These are phyloP conservation scores for Yamadazyma sp. DNA, from an alignment of 805 yeast species.

Conservation along the genomic window DNA sequence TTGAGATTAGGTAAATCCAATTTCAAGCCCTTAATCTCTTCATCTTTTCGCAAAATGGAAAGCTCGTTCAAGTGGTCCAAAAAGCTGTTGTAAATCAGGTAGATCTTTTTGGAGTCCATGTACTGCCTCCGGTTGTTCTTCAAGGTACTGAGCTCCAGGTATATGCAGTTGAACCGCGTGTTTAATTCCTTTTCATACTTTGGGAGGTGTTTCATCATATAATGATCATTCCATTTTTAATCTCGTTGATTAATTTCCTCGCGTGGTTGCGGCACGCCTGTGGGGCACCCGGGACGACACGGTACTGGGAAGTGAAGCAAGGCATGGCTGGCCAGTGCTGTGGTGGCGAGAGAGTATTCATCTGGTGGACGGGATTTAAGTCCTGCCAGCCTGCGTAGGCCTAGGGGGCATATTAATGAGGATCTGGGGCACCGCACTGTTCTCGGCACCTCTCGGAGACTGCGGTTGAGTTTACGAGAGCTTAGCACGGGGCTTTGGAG, in stretches of 20 bases:
- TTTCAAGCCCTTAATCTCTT: constrained; percentile 39
- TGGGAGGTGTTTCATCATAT: constrained; percentile 26
- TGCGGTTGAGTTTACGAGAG: no score
- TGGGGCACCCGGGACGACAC: no score
- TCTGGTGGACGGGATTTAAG: no score
- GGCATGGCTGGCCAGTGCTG: no score
- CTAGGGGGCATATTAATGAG: no score
- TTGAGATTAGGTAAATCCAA: constrained; percentile 50
- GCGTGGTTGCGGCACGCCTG: constrained; percentile 10
- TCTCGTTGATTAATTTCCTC: constrained; percentile 4
- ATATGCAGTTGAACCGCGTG: constrained; percentile 27
- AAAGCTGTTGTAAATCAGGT: constrained; percentile 56
- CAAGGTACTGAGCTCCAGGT: constrained; percentile 29
- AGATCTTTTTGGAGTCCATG: constrained; percentile 68
- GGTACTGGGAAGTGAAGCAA: no score
- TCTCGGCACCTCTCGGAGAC: no score
- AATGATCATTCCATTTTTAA: constrained; percentile 8
- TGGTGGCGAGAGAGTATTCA: no score
- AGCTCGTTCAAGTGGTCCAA: constrained; percentile 54
- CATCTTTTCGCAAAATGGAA: constrained; percentile 51
- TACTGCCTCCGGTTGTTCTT: constrained; percentile 67
- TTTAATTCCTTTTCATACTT: constrained; percentile 34
- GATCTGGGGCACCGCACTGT: no score
- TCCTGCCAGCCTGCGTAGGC: no score
- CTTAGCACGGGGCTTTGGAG: no score